These are phyloP conservation scores for Hirschfeldia incana DNA, from an alignment of 345 rosid genomes.

Conservation along the genomic window DNA sequence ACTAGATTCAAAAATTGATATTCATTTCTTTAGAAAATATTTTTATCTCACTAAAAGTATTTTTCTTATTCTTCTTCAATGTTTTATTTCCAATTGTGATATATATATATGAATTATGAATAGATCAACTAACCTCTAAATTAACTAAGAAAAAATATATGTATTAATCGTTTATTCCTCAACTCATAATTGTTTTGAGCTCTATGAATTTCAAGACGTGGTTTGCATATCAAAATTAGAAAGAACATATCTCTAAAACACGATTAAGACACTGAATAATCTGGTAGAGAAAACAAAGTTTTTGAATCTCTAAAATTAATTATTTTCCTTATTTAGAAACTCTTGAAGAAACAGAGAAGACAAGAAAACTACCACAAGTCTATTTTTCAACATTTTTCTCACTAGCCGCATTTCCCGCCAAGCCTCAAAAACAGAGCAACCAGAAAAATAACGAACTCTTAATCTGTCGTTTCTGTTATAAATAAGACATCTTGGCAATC, in stretches of 20 bases:
- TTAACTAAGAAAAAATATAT: background rate
- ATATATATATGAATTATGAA: no score
- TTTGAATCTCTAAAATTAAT: constrained; percentile 14
- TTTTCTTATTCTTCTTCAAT: no score
- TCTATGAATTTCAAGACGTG: background rate
- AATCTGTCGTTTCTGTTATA: constrained; percentile 30
- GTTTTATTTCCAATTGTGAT: no score
- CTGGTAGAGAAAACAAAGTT: background rate
- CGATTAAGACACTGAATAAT: constrained; percentile 28
- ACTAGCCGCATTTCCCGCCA: constrained; percentile 31
- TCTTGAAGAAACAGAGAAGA: constrained; percentile 17
- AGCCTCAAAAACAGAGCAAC: constrained; percentile 36
- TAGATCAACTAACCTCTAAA: background rate
- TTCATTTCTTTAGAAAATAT: no score
- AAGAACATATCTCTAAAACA: background rate
- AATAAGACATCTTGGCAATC: constrained; percentile 12
- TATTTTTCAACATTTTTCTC: constrained; percentile 28
- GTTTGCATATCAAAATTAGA: background rate
- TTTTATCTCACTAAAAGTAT: no score
- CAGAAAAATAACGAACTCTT: constrained; percentile 29
- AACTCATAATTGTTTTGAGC: no score
- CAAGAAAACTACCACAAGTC: constrained; percentile 29
- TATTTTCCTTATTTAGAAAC: constrained; percentile 31
- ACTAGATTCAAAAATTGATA: no score
- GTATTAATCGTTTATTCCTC: no score